Base-by-base conservation (phyloP, 495 filamentous ascomycete genomes). In the Thermothielavioides terrestris region DNA sequence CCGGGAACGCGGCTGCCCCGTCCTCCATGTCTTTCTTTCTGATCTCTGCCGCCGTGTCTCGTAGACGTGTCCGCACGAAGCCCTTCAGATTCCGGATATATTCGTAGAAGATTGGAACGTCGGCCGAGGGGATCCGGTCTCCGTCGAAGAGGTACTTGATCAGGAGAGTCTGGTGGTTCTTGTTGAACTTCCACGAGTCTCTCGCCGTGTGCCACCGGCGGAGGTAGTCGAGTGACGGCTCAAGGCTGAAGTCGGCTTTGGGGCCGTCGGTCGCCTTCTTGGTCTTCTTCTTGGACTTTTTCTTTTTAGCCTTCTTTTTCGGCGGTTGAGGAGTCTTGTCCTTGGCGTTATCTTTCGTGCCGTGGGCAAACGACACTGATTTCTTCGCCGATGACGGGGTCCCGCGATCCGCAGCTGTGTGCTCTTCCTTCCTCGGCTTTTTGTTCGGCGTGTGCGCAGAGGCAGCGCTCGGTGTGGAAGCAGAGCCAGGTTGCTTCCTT, bases 141-240 rank as follows among this genome's bases (percentile, higher is more conserved):
- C 80, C 62, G 49, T 85, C 80, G 58, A 90, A 86, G 20, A 86
- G 65, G 61, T 92, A 80, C 68, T 89, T 90, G 64, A 95, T 78
- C 14, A 95, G 67, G 47, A 84, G 77, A 14, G 80, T 85, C 68
- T 94, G 88, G 60, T 85, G 78, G 47, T 83, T 84, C 70, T 95
- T 95, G 71, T 90, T 90, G 70, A 95, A 95, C 66, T 94, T 95
- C 89, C 89, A 95, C 31, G 67, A 71, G 0, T 73, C 65, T 36
- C 78, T 81, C 39, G 78, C 72, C 36, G 75, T 77, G 62, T 83
- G 69, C 75, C 86, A 90, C 61, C 76, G 74, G 21, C 71, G 75
- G 18, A 95, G 73, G 63, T 95, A 95, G 18, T 68, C 70, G 31
- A 94, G 77, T 49, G 87, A 80, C 5, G 82, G 78, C 38, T 78